Evolutionary conservation across 768 basidiomycete genomes (phyloP).

Genomic region (Mycena leptocephala): DNA sequence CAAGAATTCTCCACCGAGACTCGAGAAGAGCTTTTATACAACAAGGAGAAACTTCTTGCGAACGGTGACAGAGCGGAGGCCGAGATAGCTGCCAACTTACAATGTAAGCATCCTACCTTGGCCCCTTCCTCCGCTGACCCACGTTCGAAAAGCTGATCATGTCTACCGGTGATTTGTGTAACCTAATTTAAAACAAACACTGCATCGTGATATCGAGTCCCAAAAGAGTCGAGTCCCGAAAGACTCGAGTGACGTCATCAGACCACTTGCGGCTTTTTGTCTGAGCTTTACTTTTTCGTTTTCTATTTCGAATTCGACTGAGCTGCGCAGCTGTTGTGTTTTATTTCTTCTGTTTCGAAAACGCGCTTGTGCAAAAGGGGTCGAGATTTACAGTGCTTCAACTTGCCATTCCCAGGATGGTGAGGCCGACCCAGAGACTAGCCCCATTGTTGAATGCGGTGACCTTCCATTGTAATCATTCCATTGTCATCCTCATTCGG

Average conservation of each 20-base stretch:
- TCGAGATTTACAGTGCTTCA: slow-evolving; percentile 26
- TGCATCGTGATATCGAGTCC: slow-evolving; percentile 39
- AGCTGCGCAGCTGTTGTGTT: slow-evolving; percentile 20
- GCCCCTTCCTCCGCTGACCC: slow-evolving; percentile 37
- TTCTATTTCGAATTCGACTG: not conserved
- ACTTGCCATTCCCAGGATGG: slow-evolving; percentile 33
- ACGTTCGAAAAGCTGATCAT: slow-evolving; percentile 78
- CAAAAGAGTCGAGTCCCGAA: slow-evolving; percentile 37
- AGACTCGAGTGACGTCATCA: slow-evolving; percentile 25
- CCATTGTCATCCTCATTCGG: slow-evolving; percentile 25
- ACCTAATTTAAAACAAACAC: slow-evolving; percentile 40
- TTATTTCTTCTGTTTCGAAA: slow-evolving; percentile 6
- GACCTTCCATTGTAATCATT: slow-evolving; percentile 36
- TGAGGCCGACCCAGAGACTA: slow-evolving; percentile 24
- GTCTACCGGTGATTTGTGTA: slow-evolving; percentile 78
- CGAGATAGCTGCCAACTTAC: slow-evolving; percentile 96
- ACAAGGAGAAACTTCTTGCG: slow-evolving; percentile 98
- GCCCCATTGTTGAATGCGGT: slow-evolving; percentile 33
- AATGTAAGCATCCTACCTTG: slow-evolving; percentile 61
- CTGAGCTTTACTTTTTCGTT: slow-evolving; percentile 24
- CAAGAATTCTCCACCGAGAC: slow-evolving; percentile 98
- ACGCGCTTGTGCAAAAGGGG: slow-evolving; percentile 3
- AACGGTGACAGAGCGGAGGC: slow-evolving; percentile 98
- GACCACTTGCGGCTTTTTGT: slow-evolving; percentile 17
- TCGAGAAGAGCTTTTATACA: slow-evolving; percentile 97